Percentiles rank a stretch among this genome's conserved stretches.
phyloP scores from a whole-genome alignment of 768 basidiomycete species.

The Calocybe cyanea region DNA sequence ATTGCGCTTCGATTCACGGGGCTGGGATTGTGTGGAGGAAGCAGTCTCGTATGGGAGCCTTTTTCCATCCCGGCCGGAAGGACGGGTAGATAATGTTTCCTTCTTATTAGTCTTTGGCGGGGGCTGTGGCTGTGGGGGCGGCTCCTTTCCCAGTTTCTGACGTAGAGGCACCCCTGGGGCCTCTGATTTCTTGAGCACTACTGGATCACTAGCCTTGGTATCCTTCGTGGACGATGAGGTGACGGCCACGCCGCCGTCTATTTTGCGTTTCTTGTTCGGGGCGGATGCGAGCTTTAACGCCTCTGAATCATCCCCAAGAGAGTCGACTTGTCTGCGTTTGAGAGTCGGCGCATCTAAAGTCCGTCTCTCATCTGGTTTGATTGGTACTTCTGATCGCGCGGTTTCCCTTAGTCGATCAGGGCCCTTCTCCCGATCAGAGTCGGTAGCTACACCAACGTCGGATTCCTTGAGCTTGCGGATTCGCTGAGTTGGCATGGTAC shows the following conservation, averaged over 20 bases:
- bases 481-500: slow-evolving; percentile 8
- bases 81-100: slow-evolving; percentile 5
- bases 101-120: slow-evolving; percentile 20
- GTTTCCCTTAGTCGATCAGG: slow-evolving; percentile 16
- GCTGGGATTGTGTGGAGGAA: slow-evolving; percentile 16
- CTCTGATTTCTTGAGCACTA: slow-evolving; percentile 35
- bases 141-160: slow-evolving; percentile 36
- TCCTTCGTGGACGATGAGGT: slow-evolving; percentile 15
- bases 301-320: slow-evolving; percentile 30
- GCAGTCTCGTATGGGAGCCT: slow-evolving; percentile 11
- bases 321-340: slow-evolving; percentile 38
- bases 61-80: slow-evolving; percentile 8
- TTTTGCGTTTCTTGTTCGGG: slow-evolving; percentile 40
- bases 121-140: slow-evolving; percentile 24
- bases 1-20: slow-evolving; percentile 18
- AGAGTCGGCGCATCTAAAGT: slow-evolving; percentile 18
- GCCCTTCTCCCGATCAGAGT: slow-evolving; percentile 20
- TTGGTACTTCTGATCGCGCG: slow-evolving; percentile 6
- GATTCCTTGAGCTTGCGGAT: slow-evolving; percentile 16
- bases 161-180: slow-evolving; percentile 19
- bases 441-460: slow-evolving; percentile 14
- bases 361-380: slow-evolving; percentile 7
- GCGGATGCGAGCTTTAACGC: slow-evolving; percentile 12
- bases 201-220: slow-evolving; percentile 20
- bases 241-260: slow-evolving; percentile 27